These are phyloP conservation scores for Boletus albobrunnescens DNA, from an alignment of 1,284 basidiomycete species.

Conservation along the genomic window DNA sequence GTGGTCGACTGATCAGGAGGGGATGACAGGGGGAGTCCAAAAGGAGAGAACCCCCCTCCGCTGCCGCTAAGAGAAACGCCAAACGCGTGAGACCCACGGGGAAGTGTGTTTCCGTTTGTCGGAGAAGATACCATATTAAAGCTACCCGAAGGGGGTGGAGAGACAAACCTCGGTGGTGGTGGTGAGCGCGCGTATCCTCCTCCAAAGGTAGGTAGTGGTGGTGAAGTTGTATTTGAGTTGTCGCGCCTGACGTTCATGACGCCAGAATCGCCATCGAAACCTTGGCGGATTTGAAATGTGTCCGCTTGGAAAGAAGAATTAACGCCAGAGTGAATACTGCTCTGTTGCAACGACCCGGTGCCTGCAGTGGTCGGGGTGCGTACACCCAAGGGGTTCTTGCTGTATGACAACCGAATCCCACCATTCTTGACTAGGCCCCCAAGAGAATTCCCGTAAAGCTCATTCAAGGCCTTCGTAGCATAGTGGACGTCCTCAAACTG, in stretches of 20 bases:
- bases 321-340: constrained; percentile 27
- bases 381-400: constrained; percentile 90
- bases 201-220: constrained; percentile 39
- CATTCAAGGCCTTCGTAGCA: constrained; percentile 82
- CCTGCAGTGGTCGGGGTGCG: constrained; percentile 69
- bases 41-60: constrained; percentile 53
- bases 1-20: constrained; percentile 33
- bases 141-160: constrained; percentile 40
- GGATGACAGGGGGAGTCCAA: constrained; percentile 48
- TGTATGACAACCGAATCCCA: constrained; percentile 93
- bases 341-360: constrained; percentile 50
- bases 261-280: constrained; percentile 35
- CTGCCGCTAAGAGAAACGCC: constrained; percentile 29
- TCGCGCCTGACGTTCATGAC: constrained; percentile 34
- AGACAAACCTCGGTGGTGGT: constrained; percentile 57
- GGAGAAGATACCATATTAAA: constrained; percentile 38
- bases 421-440: constrained; percentile 90
- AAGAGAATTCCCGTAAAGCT: constrained; percentile 89
- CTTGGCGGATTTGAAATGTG: constrained; percentile 37
- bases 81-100: constrained; percentile 33
- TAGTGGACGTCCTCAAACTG: constrained; percentile 88
- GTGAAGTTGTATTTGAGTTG: constrained; percentile 39
- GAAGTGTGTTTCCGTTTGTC: constrained; percentile 29
- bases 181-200: constrained; percentile 56
- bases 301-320: constrained; percentile 36